These are phyloP conservation scores for Isabelozyma pseudorhagii DNA, from an alignment of 805 yeast species.

Conservation along the genomic window DNA sequence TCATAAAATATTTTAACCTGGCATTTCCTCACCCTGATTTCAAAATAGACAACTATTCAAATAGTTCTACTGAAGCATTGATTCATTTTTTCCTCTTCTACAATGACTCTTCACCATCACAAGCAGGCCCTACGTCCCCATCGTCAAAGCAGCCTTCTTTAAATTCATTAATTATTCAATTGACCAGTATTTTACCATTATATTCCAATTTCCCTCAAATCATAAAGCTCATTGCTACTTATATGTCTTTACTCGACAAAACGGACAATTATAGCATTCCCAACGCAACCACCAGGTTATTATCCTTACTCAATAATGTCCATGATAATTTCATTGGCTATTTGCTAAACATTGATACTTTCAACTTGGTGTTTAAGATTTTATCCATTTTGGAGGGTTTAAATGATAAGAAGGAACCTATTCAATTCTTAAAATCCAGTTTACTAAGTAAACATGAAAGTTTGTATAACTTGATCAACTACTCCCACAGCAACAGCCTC, in stretches of 20 bases:
- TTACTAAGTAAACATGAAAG: conserved; percentile 50
- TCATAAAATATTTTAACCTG: conserved; percentile 22
- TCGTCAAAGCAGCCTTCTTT: conserved; percentile 9
- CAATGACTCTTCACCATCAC: conserved; percentile 3
- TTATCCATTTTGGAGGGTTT: conserved; percentile 49
- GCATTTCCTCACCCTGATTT: conserved; percentile 36
- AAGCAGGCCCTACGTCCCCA: neutral
- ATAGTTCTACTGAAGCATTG: conserved; percentile 54
- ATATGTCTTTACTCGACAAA: conserved; percentile 8
- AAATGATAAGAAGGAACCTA: conserved; percentile 23
- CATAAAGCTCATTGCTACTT: conserved; percentile 16
- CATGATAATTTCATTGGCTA: conserved; percentile 64
- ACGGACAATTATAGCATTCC: conserved; percentile 13
- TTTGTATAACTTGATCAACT: conserved; percentile 26
- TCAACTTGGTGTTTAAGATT: conserved; percentile 48
- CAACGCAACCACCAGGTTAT: conserved; percentile 48
- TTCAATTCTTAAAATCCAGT: conserved; percentile 50
- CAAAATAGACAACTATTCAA: conserved; percentile 34
- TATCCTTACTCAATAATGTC: conserved; percentile 53
- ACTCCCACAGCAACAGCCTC: neutral
- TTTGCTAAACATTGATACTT: conserved; percentile 54
- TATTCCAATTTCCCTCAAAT: conserved; percentile 30
- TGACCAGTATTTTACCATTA: conserved; percentile 30
- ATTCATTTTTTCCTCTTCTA: conserved; percentile 64
- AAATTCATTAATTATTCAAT: conserved; percentile 2